Percentiles rank a stretch among this genome's conserved stretches.
phyloP scores from a whole-genome alignment of 805 yeast genomes.

The Lachancea sp. region DNA sequence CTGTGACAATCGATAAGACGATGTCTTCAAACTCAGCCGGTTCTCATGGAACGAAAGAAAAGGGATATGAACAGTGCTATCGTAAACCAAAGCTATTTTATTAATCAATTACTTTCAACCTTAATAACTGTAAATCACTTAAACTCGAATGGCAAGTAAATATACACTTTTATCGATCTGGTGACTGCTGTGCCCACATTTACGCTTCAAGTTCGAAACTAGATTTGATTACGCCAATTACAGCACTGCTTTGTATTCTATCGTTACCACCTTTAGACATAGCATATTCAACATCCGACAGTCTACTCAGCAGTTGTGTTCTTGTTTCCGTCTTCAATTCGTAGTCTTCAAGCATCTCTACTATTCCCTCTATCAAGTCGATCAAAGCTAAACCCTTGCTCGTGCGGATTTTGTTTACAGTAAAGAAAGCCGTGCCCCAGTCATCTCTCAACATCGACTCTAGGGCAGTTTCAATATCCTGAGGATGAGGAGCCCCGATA shows the following conservation, averaged over 20 bases:
- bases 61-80: no score
- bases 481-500: constrained; percentile 92
- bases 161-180: not conserved
- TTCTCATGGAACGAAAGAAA: no score
- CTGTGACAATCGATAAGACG: no score
- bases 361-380: constrained; percentile 73
- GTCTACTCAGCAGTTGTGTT: constrained; percentile 55
- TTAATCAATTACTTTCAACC: no score
- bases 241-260: constrained; percentile 81
- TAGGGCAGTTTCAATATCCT: constrained; percentile 67
- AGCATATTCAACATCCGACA: constrained; percentile 86
- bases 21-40: no score
- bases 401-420: constrained; percentile 59
- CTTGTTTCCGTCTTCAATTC: constrained; percentile 57
- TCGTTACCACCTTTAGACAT: constrained; percentile 91
- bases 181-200: not conserved
- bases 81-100: no score
- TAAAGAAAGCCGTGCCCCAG: constrained; percentile 71
- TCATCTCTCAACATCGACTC: constrained; percentile 78
- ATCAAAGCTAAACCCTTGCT: constrained; percentile 83
- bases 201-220: constrained; percentile 33
- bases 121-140: not conserved
- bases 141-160: not conserved
- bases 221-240: constrained; percentile 75
- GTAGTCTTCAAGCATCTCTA: constrained; percentile 60